Conservation (phyloP, 192 early-diverging fungal genomes). For the Podochytrium sp. region DNA sequence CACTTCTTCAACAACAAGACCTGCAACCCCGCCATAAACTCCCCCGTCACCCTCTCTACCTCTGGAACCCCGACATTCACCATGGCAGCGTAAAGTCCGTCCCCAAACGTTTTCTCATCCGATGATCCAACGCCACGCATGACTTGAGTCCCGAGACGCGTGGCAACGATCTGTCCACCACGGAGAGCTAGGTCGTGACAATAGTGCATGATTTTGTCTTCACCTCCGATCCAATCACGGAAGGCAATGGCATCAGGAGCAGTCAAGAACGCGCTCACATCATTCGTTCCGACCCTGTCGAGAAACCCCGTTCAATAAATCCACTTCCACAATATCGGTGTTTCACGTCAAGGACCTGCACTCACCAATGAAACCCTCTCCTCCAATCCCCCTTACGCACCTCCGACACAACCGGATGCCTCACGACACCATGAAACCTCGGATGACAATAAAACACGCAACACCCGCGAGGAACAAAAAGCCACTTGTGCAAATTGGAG, state of each 20-base stretch:
- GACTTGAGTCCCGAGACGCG: slow-evolving; percentile 58
- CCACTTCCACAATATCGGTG: neutral
- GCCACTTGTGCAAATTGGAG: slow-evolving; percentile 74
- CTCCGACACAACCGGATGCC: slow-evolving; percentile 12
- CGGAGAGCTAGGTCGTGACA: slow-evolving; percentile 55
- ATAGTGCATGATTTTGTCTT: slow-evolving; percentile 60
- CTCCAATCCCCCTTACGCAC: neutral
- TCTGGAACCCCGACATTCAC: slow-evolving; percentile 62
- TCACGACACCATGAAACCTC: slow-evolving; percentile 44
- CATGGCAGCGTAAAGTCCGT: slow-evolving; percentile 56
- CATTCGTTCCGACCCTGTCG: slow-evolving; percentile 29
- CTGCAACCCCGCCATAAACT: slow-evolving; percentile 20
- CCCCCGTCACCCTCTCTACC: slow-evolving; percentile 20
- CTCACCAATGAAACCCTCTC: slow-evolving; percentile 20
- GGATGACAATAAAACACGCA: slow-evolving; percentile 61
- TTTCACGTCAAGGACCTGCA: no score
- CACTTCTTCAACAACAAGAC: slow-evolving; percentile 40
- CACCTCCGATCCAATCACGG: slow-evolving; percentile 61
- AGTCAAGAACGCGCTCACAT: slow-evolving; percentile 35
- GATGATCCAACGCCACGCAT: slow-evolving; percentile 30
- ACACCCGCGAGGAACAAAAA: slow-evolving; percentile 57
- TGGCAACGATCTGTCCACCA: slow-evolving; percentile 61
- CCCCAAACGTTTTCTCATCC: slow-evolving; percentile 31
- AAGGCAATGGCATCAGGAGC: slow-evolving; percentile 51
- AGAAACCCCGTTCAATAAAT: neutral